Evolutionary conservation across 73 alveolate genomes (phyloP), one percentile per base, ranked within the genome.

Genomic region (Paramecium caudatum): DNA sequence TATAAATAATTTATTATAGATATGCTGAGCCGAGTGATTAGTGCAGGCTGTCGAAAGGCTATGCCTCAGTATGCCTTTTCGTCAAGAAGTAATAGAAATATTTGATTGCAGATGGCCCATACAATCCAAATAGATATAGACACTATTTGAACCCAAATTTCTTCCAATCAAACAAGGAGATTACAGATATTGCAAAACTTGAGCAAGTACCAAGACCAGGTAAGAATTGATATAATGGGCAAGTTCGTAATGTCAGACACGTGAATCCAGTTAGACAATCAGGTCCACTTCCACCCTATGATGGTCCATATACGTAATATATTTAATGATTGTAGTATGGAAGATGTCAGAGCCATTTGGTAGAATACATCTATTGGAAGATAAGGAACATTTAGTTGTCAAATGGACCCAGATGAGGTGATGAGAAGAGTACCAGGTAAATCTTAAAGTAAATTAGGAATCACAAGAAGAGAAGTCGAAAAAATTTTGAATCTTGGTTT

Each of bases 401-500:
- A 83, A 46, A 93, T 95, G 62, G 98, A 96, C 83, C 93, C 97
- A 47, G 99, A 96, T 47, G 99, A 96, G 85, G 61, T 96, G 62
- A 93, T 94, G 99, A 91, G 99, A 91, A 95, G 99, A 83, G 99
- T 94, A 45, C 99, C 99, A 82, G 99, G 93, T 86, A 17, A 5
- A n/a, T n/a, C n/a, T n/a, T n/a, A n/a, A n/a, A n/a, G n/a, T n/a
- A n/a, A n/a, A n/a, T n/a, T n/a, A 74, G 88, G 98, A 8, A 91
- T 96, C 46, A 96, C 99, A 15, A 91, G 98, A 91, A 96, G 94
- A 91, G 99, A 96, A 90, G 98, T 97, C 32, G 96, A 95, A 21
- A 86, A 91, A 80, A 94, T 96, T 13, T 81, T 93, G 43, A 82
- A 90, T 45, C 41, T 95, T 36, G 99, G 99, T 55, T 91, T 96